Base-by-base conservation (phyloP, 345 rosid genomes). In the Carallia pectinifolia region DNA sequence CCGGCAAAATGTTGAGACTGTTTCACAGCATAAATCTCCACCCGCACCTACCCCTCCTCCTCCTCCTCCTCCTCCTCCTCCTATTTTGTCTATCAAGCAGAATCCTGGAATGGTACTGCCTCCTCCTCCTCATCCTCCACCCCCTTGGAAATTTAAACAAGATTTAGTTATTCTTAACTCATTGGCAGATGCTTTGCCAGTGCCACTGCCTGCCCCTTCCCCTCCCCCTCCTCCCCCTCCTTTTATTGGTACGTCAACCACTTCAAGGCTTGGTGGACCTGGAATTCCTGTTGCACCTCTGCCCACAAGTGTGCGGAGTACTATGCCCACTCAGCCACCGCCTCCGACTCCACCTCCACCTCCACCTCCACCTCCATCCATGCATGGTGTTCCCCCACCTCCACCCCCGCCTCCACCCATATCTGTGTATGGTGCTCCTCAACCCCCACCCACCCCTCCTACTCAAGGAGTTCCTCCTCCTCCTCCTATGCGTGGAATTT, bases 41-140 rank as follows among this genome's bases (percentile, higher is more conserved):
- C 67, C 77, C 81, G 2, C 85, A 85, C 83, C 84, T 17, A 87
- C 84, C 2, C 88, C 87, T 17, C 84, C 87, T 55, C 85, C 83
- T 54, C 23, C 0, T 52, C 85, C 87, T 0, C 81, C 84, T 16
- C 88, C 84, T 2, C 89, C 84, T 17, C 84, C 88, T 61, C 85
- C 82, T 29, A 64, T 64, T 62, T 39, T 72, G 66, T 74, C 66
- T 38, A 72, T 44, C 69, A 74, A 75, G 70, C 83, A 63, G 66
- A 80, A 76, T 71, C 64, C 29, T 75, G 81, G 64, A 68, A 71
- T 53, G 52, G 69, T 67, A 53, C 66, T 81, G 74, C 85, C 93
- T 34, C 80, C 87, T 6, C 73, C 88, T 7, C 90, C 75, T 17
- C 60, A 75, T 17, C 60, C 77, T 58, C 73, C 87, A 47, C 69